These are phyloP conservation scores for Ceratocystis lukuohia DNA, from an alignment of 2,329 filamentous ascomycete genomes.

Conservation along the genomic window DNA sequence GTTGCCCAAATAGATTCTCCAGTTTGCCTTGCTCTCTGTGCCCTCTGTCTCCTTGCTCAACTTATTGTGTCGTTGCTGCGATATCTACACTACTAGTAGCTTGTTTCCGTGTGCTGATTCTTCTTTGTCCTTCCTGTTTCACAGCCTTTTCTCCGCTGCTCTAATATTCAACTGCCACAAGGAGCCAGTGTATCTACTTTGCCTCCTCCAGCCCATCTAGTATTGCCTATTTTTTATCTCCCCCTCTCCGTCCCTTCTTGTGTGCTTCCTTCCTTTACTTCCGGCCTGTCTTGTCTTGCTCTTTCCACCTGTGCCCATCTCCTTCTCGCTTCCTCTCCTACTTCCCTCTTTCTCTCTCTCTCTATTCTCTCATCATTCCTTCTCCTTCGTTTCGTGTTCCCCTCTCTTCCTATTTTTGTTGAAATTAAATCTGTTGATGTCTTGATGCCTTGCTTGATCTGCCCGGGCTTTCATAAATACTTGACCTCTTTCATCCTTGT, in stretches of 20 bases:
- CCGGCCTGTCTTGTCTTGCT: neutral
- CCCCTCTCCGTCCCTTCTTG: neutral
- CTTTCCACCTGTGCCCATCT: neutral
- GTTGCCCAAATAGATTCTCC: neutral
- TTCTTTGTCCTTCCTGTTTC: neutral
- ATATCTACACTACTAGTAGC: neutral
- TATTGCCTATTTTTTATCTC: neutral
- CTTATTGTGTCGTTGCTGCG: neutral
- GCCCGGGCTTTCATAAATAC: neutral
- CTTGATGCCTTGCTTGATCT: constrained; percentile 3
- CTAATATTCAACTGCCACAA: too few species aligned
- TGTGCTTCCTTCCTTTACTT: neutral
- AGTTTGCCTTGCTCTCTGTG: neutral
- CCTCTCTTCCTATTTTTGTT: neutral
- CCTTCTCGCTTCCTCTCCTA: neutral
- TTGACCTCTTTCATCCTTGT: neutral
- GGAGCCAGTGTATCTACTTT: too few species aligned
- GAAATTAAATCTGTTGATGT: constrained; percentile 5
- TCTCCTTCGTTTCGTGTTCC: neutral
- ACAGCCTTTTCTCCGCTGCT: neutral
- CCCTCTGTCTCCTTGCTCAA: neutral
- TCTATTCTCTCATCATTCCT: constrained; percentile 8
- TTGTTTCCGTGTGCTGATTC: neutral
- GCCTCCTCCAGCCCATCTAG: neutral
- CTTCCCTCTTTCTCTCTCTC: neutral